Evolutionary conservation across 106 monocot genomes (phyloP).

Genomic region (Cymbidium sinense): DNA sequence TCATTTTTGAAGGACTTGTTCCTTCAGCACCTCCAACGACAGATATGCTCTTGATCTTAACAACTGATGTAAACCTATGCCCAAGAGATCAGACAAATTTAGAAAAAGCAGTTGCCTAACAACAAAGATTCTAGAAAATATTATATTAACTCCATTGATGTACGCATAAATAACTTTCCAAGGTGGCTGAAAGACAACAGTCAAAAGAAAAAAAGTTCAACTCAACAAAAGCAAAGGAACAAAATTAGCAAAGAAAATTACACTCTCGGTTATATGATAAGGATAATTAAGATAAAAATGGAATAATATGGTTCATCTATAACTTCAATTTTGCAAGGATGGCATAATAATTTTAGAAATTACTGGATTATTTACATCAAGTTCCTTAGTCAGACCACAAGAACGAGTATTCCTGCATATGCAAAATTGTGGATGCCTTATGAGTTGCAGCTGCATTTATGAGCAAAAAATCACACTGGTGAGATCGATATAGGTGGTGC

Average conservation of each 20-base stretch:
- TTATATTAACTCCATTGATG: neutral
- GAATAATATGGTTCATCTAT: no score
- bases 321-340: neutral
- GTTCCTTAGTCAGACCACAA: neutral
- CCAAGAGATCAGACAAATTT: neutral
- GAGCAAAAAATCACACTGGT: neutral
- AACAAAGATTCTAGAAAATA: neutral
- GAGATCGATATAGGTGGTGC: neutral
- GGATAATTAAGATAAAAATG: neutral
- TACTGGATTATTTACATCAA: neutral
- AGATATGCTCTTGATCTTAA: conserved; percentile 97
- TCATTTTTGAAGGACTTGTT: conserved; percentile 95
- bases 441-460: neutral
- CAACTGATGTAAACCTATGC: conserved; percentile 87
- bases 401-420: neutral
- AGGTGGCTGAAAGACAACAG: neutral
- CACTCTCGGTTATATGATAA: neutral
- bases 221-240: neutral
- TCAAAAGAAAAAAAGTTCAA: neutral
- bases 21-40: conserved; percentile 90
- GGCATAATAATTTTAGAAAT: neutral
- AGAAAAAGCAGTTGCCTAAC: neutral
- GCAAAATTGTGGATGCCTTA: neutral
- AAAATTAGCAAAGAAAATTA: neutral
- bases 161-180: neutral